phyloP scores from a whole-genome alignment of 2,329 filamentous ascomycete genomes.

The Elsinoe arachidis region DNA sequence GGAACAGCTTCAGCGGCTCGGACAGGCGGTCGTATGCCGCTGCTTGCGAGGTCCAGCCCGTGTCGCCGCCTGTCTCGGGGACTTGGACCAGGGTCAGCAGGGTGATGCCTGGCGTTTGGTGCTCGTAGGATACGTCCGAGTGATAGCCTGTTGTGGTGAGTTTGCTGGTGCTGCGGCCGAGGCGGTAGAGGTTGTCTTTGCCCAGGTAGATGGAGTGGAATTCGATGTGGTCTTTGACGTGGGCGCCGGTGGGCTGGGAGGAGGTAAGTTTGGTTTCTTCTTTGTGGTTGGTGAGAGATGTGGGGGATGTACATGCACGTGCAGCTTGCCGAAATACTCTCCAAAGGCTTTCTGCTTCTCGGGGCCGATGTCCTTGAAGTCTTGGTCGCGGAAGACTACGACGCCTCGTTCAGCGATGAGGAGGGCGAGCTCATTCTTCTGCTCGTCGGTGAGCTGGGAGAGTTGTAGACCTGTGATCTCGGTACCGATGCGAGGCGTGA shows the following conservation, averaged over 20 bases:
- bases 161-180: slow-evolving; percentile 15
- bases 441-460: slow-evolving; percentile 40
- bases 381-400: slow-evolving; percentile 50
- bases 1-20: slow-evolving; percentile 47
- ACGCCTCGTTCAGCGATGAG: slow-evolving; percentile 48
- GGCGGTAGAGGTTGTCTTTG: slow-evolving; percentile 13
- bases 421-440: slow-evolving; percentile 47
- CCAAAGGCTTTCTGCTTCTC: slow-evolving; percentile 17
- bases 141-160: slow-evolving; percentile 22
- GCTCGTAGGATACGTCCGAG: slow-evolving; percentile 38
- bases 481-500: slow-evolving; percentile 39
- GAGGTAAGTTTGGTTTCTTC: slow-evolving; percentile 14
- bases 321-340: slow-evolving; percentile 16
- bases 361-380: slow-evolving; percentile 40
- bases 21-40: slow-evolving; percentile 48
- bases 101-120: slow-evolving; percentile 51
- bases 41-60: slow-evolving; percentile 37
- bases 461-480: slow-evolving; percentile 46
- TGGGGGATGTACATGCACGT: slow-evolving; percentile 15
- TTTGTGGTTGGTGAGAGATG: slow-evolving; percentile 3
- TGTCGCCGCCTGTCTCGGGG: slow-evolving; percentile 42
- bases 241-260: slow-evolving; percentile 3
- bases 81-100: slow-evolving; percentile 46
- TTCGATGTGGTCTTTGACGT: neutral
- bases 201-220: slow-evolving; percentile 15